Base-by-base conservation (phyloP, 495 filamentous ascomycete genomes). In the Monascus purpureus region DNA sequence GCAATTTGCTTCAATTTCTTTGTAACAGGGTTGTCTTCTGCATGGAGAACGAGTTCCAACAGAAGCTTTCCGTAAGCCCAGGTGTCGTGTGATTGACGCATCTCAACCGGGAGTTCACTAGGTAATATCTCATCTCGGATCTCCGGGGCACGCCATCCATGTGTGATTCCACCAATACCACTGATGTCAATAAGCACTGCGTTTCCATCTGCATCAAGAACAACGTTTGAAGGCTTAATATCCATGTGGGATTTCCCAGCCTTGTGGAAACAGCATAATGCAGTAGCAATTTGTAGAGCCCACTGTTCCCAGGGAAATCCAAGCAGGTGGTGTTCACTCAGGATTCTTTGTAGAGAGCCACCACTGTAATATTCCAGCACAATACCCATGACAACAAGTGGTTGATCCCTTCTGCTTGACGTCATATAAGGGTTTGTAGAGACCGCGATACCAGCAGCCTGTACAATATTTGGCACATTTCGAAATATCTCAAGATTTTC, bases 221-320 rank as follows among this genome's bases (percentile, higher is more conserved):
- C 48, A 25, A 55, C 34, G 33, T 56, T 59, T 23, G 42, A 45
- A 25, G 50, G 43, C 41, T 56, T 56, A n/a, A 56, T 17, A 39
- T 59, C 52, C 41, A 54, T 45, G 27, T 52, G 47, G n/a, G 50
- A 46, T 40, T 46, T 40, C 15, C 32, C 31, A n/a, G 38, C 35
- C 17, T 30, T n/a, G 28, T 59, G 48, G 25, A 55, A 30, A 23
- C 27, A 13, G 17, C 30, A 20, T 13, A 59, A 29, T 5, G 42
- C 41, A 17, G 27, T 38, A 12, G 38, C 39, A 22, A 57, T 57
- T 42, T 58, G 47, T 12, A 50, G 8, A 24, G 44, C 37, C 44
- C 42, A 56, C 20, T 25, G n/a, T 30, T 46, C 32, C 42, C 42
- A 46, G 25, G 22, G 0, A 19, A 35, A 39, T 27, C 41, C 17